Percentiles rank a stretch among this genome's conserved stretches.
These are phyloP conservation scores for Kwoniella newhampshirensis DNA, from an alignment of 768 basidiomycete species.

Conservation along the genomic window DNA sequence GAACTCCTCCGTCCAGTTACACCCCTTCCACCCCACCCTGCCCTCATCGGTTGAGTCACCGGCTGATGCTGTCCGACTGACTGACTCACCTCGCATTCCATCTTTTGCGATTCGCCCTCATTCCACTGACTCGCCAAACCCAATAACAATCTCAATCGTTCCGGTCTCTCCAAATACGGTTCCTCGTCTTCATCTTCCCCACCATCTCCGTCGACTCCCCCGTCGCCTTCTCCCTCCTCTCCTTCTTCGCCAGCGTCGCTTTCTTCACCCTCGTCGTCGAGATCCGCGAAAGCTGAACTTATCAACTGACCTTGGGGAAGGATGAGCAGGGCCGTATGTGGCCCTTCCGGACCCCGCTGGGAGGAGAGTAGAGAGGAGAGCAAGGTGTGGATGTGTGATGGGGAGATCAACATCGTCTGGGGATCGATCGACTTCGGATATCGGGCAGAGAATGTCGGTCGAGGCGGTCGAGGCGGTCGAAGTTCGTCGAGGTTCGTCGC, in stretches of 20 bases:
- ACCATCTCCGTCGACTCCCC: constrained; percentile 5
- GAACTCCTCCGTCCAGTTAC: no score
- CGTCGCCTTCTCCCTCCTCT: constrained; percentile 1
- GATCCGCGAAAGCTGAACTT: constrained; percentile 16
- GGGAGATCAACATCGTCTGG: constrained; percentile 35
- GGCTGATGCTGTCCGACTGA: no score
- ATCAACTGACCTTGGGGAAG: constrained; percentile 39
- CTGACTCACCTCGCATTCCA: constrained; percentile 45
- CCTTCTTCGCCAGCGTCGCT: constrained; percentile 31
- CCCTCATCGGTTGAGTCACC: no score
- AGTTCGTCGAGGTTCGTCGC: no score
- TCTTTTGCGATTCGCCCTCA: constrained; percentile 30
- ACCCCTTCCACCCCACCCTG: no score
- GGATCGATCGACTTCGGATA: no score
- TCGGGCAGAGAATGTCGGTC: no score
- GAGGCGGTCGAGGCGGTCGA: no score
- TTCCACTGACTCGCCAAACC: constrained; percentile 46
- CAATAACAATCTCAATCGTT: constrained; percentile 36
- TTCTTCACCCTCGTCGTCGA: constrained; percentile 19
- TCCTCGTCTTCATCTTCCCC: constrained; percentile 36
- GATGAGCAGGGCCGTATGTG: constrained; percentile 41
- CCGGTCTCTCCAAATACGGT: constrained; percentile 41
- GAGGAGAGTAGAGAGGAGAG: constrained; percentile 12
- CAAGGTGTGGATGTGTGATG: constrained; percentile 16
- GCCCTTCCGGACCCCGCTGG: constrained; percentile 2